phyloP scores from a whole-genome alignment of 805 yeast genomes.

The Ogataea nitratoaversa region DNA sequence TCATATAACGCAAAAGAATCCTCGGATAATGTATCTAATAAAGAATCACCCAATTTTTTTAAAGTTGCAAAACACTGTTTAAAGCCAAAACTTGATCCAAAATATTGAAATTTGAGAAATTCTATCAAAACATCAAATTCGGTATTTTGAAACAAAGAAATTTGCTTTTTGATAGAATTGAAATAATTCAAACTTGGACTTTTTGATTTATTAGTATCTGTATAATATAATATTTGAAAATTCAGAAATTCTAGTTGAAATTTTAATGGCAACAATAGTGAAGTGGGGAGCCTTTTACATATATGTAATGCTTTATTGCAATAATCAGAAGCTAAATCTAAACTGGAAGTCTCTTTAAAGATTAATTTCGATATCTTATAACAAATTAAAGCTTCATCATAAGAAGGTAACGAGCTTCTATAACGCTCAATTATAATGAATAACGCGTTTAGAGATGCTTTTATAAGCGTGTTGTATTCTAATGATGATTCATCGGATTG shows the following conservation, averaged over 20 bases:
- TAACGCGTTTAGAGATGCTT: slow-evolving; percentile 35
- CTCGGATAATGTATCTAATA: slow-evolving; percentile 7
- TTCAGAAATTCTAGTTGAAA: slow-evolving; percentile 35
- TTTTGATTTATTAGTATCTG: slow-evolving; percentile 14
- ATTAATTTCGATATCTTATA: slow-evolving; percentile 36
- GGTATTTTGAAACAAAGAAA: slow-evolving; percentile 9
- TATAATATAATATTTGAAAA: slow-evolving; percentile 33
- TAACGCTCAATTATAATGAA: slow-evolving; percentile 31
- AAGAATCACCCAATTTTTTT: slow-evolving; percentile 5
- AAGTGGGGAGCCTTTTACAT: slow-evolving; percentile 20
- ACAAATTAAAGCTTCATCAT: slow-evolving; percentile 30
- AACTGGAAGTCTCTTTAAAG: slow-evolving; percentile 38
- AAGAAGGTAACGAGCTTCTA: slow-evolving; percentile 26
- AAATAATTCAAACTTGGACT: slow-evolving; percentile 31
- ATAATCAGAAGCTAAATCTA: slow-evolving; percentile 38
- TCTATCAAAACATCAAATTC: slow-evolving; percentile 28
- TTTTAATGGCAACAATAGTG: slow-evolving; percentile 13
- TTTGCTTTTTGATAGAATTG: slow-evolving; percentile 23
- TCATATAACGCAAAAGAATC: slow-evolving; percentile 17
- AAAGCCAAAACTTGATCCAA: slow-evolving; percentile 26
- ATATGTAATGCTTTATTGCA: slow-evolving; percentile 27
- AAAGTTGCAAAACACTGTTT: slow-evolving; percentile 22
- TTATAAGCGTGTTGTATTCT: slow-evolving; percentile 30
- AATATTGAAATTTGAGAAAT: slow-evolving; percentile 30
- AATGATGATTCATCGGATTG: slow-evolving; percentile 18